phyloP scores from a whole-genome alignment of 148 eudicot species.

The Cornus controversa region DNA sequence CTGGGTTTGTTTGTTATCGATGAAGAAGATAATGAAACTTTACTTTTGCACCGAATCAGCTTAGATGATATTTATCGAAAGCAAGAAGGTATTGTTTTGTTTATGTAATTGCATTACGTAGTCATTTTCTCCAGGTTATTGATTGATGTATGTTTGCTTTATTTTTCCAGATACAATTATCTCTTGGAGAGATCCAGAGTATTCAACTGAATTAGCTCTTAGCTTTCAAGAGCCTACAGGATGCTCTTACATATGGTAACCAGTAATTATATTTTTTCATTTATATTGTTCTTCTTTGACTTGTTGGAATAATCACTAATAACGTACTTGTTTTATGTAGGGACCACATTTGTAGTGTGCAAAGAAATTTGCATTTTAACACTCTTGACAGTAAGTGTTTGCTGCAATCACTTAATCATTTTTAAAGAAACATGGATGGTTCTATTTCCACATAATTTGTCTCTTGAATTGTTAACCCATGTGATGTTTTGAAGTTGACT shows the following conservation, averaged over 20 bases:
- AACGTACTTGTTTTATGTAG: slow-evolving; percentile 41
- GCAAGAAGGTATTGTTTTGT: slow-evolving; percentile 74
- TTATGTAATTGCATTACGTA: not conserved
- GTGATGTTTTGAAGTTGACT: no score
- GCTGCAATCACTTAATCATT: not conserved
- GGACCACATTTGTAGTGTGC: slow-evolving; percentile 88
- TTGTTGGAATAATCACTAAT: not conserved
- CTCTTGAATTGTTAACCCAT: not conserved
- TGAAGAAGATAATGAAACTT: slow-evolving; percentile 85
- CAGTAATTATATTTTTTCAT: slow-evolving; percentile 3
- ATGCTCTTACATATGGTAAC: slow-evolving; percentile 88
- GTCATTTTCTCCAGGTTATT: not conserved
- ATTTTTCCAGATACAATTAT: slow-evolving; percentile 77
- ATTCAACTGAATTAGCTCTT: slow-evolving; percentile 81
- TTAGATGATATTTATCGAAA: slow-evolving; percentile 85
- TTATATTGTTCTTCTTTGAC: not conserved
- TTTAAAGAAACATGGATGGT: not conserved
- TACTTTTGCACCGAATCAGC: slow-evolving; percentile 75
- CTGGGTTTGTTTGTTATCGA: slow-evolving; percentile 77
- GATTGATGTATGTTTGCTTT: not conserved
- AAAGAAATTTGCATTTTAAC: slow-evolving; percentile 66
- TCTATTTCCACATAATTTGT: not conserved
- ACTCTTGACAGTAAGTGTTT: slow-evolving; percentile 69
- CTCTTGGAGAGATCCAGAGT: slow-evolving; percentile 97
- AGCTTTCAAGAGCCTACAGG: slow-evolving; percentile 93